Base-by-base conservation (phyloP, 148 eudicot genomes). In the Chenopodium suecicum region DNA sequence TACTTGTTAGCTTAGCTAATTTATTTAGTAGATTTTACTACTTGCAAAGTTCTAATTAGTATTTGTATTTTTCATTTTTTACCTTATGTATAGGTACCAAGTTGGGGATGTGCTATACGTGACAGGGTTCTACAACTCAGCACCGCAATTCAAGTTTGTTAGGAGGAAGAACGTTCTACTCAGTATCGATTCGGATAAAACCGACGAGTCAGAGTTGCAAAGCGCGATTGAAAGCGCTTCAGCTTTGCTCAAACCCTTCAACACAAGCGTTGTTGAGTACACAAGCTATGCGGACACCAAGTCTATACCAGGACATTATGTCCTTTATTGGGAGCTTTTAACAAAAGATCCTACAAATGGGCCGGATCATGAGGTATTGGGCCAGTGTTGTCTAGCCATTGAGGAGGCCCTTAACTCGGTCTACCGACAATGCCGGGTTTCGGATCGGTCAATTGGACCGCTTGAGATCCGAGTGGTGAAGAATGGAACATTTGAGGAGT, bases 81-180 rank as follows among this genome's bases (percentile, higher is more conserved):
- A 0, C 60, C 17, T 17, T 17, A 74, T 89, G 7, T 84, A 85
- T 75, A 86, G 98, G n/a, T 94, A 94, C 86, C 83, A 88, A 1
- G 90, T 94, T 2, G 98, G 98, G 1, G 98, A 94, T 64, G 88
- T 94, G 46, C 93, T 94, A 19, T 87, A 70, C 1, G 98, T 94
- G 72, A 85, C 86, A 14, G 88, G 91, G 27, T 94, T 92, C 82
- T 85, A 94, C 87, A 94, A 92, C 85, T 74, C 91, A 2, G 91
- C 98, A 14, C 98, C 98, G 2, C 88, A 94, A 65, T 94, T 94
- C 86, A 85, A 87, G 81, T 92, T 94, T 74, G 63, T 94, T 0
- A 80, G 97, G 68, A 81, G 98, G 69, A 90, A 91, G 81, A 90
- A 92, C 41, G 97, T 92, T 70, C 25, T 92, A 2, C 87, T 91